phyloP scores from a whole-genome alignment of 345 rosid species.

The Draba incana region DNA sequence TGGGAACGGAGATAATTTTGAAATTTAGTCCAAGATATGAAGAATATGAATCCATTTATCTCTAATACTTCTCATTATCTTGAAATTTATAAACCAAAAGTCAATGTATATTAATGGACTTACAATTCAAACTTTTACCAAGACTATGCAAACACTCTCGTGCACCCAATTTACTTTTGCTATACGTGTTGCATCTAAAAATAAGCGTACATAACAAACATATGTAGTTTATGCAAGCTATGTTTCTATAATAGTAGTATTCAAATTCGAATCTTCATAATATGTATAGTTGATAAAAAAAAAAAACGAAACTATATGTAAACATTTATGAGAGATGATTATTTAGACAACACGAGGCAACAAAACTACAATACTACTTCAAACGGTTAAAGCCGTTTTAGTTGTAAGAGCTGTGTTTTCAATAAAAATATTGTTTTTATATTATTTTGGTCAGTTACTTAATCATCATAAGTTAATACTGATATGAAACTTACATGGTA shows the following conservation, averaged over 20 bases:
- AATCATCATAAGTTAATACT: not conserved
- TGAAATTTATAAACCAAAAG: constrained; percentile 5
- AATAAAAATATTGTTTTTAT: too few relatives aligned
- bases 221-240: too few relatives aligned
- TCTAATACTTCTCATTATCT: not conserved
- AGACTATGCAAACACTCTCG: constrained; percentile 6
- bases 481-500: not conserved
- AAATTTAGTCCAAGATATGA: not conserved
- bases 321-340: too few relatives aligned
- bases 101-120: not conserved
- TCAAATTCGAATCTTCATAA: too few relatives aligned
- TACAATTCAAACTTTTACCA: constrained; percentile 11
- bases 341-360: too few relatives aligned
- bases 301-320: too few relatives aligned
- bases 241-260: too few relatives aligned
- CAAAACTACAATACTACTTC: too few relatives aligned
- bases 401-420: not conserved
- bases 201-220: not conserved
- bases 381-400: not conserved
- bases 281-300: too few relatives aligned
- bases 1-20: not conserved
- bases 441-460: not conserved
- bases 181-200: not conserved
- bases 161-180: not conserved
- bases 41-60: not conserved